These are phyloP conservation scores for Breviolum minutum DNA, from an alignment of 73 alveolate genomes.

Conservation along the genomic window DNA sequence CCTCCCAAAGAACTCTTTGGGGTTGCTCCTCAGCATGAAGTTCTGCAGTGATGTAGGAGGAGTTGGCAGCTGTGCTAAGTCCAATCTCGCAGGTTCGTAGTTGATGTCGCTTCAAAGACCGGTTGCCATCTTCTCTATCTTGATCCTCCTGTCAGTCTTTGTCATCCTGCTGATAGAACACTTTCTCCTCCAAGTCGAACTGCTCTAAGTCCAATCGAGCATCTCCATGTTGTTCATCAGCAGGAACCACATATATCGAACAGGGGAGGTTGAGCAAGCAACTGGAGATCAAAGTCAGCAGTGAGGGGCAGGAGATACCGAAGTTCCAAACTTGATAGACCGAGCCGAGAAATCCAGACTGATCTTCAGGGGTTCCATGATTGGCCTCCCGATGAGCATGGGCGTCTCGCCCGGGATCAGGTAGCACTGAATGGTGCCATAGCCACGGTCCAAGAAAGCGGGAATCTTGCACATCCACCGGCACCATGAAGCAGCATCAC, in stretches of 20 bases:
- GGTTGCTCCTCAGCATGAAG: neutral
- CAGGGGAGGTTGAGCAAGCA: neutral
- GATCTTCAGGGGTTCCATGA: neutral
- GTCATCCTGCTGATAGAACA: neutral
- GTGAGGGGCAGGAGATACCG: neutral
- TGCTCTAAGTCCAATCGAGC: neutral
- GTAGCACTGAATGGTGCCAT: neutral
- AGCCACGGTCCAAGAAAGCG: neutral
- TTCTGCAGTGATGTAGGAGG: neutral
- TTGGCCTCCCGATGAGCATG: neutral
- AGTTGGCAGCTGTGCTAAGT: neutral
- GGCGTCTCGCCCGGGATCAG: neutral
- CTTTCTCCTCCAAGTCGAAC: neutral
- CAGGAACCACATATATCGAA: neutral
- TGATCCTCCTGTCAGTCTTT: too few species aligned
- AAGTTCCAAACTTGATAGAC: neutral
- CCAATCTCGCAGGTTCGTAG: neutral
- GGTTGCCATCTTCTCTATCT: too few species aligned
- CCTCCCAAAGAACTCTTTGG: neutral
- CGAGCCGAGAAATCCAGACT: neutral
- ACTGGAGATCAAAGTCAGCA: neutral
- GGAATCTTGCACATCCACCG: neutral
- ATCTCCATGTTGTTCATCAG: neutral
- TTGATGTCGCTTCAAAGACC: neutral
- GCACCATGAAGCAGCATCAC: neutral